Base-by-base conservation (phyloP, 768 basidiomycete species). In the Lactifluus echinatus region DNA sequence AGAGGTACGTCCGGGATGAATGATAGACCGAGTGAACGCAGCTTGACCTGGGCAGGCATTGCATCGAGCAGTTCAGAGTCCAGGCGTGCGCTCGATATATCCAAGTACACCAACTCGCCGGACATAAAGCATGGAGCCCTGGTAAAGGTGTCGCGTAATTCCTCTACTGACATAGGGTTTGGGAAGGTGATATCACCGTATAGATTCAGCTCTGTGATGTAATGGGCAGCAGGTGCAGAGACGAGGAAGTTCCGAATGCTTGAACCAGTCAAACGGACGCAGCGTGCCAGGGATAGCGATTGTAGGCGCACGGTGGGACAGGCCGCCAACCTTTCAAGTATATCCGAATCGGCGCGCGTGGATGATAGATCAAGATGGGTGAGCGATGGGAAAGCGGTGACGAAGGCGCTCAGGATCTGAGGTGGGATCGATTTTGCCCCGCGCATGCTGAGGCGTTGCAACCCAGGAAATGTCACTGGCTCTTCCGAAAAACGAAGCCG, bases 11-110 rank as follows among this genome's bases (percentile, higher is more conserved):
- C 67, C 5, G 88, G 81, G 56, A 96, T 89, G 69, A 92, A 84
- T 8, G 91, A 93, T 24, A 99, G 78, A 5, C 96, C 95, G 37
- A 98, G 76, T 19, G 92, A 93, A 54, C 94, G 84, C 26, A 99
- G 76, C 43, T 76, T 76, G 2, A 82, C 83, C 68, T 91, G 91
- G 7, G 82, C 71, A 17, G 77, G 76, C 66, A 83, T 83, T 1
- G 72, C 67, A 10, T 75, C 73, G 15, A 65, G 61, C 6, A 85
- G 70, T 7, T 85, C 70, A 8, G 78, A 74, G 44, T 73, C 69
- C 5, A 97, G 63, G 0, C 87, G 87, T 5, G 87, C 75, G 60
- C 87, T 90, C 14, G 94, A 96, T 29, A 99, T 70, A 69, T 99
- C 95, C 61, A 99, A 79, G 70, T 94, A 96, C 11, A 83, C 78